Base-by-base conservation (phyloP, 192 early-diverging fungal species). In the Phlyctochytrium planicorne region DNA sequence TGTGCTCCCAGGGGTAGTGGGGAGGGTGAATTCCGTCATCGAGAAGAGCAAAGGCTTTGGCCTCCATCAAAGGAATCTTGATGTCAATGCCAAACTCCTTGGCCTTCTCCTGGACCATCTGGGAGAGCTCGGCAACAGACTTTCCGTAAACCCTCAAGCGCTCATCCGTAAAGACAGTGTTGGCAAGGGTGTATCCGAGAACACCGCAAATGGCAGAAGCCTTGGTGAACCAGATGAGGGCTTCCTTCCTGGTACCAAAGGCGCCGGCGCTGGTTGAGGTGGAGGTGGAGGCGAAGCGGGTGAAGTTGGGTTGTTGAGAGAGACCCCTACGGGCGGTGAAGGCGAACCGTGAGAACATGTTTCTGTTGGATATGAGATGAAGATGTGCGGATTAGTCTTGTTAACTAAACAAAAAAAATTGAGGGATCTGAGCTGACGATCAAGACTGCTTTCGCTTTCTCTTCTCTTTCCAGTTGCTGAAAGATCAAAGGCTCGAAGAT, bases 11-110 rank as follows among this genome's bases (percentile, higher is more conserved):
- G 32, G 91, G 92, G 84, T 91, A 89, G 66, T 84, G 82, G 0
- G 96, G 90, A 55, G 93, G 75, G 79, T 98, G 96, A 62, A 96
- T 82, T 53, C 96, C 96, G 65, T 97, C 90, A 52, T 93, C 94
- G 66, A 89, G 87, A 85, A 91, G 91, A 3, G 87, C 82, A 47
- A 90, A 89, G 47, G 89, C 87, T 30, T 76, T 82, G 27, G 89
- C 86, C 20, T 59, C 75, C 16, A 56, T 30, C 23, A 82, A 55
- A 12, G 73, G 71, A 23, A 74, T 25, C 59, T 52, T 33, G n/a
- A 73, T 60, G 14, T 66, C 74, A 14, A 71, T 31, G 16, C 78
- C 78, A 20, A 68, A 32, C n/a, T 77, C 75, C 40, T 60, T 50
- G 23, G 75, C 68, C 69, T 78, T 76, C 34, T 56, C n/a, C 52